Evolutionary conservation across 106 monocot species (phyloP), one percentile per base, ranked within the genome.

Genomic region (Dioscorea dumetorum): DNA sequence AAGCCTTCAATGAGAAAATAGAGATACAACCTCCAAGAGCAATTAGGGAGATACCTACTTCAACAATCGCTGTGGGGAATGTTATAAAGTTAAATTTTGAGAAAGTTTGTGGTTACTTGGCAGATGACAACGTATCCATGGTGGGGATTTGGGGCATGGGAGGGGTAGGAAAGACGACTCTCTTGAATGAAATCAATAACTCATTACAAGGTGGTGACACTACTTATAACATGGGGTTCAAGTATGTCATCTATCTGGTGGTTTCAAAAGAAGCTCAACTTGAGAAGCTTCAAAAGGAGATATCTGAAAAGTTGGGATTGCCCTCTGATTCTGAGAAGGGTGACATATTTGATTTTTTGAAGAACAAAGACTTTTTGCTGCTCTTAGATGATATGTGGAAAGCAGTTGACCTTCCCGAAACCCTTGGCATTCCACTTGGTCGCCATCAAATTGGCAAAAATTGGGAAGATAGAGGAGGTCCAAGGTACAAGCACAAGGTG

Each of bases 381-480:
- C 63, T 77, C 4, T 34, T 77, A 28, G 77, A 77, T 57, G 70
- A 77, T 31, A 34, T 77, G 3, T 70, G 70, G 70, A 18, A 59
- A 2, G 14, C 0, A n/a, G 13, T 71, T 1, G 32, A 70, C 10
- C 77, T 28, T 28, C 28, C 28, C 3, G 28, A 28, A 28, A 3
- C 28, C 28, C 28, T 28, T 28, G 28, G 28, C 3, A 28, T 28
- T 28, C 28, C 28, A 28, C 28, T 28, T 28, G 2, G 2, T 1
- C 28, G 1, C 71, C 1, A 21, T 17, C 17, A 0, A 9, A 2
- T n/a, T n/a, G n/a, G 12, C 71, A 2, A 70, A 70, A 4, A 62
- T 76, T 16, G 63, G 63, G 18, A 28, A 28, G 3, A 28, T 28
- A 28, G 22, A 20, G n/a, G n/a, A n/a, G 0, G 11, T 11, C 7